Evolutionary conservation across 2,329 filamentous ascomycete species (phyloP).

Genomic region (Pseudopyricularia cyperi): DNA sequence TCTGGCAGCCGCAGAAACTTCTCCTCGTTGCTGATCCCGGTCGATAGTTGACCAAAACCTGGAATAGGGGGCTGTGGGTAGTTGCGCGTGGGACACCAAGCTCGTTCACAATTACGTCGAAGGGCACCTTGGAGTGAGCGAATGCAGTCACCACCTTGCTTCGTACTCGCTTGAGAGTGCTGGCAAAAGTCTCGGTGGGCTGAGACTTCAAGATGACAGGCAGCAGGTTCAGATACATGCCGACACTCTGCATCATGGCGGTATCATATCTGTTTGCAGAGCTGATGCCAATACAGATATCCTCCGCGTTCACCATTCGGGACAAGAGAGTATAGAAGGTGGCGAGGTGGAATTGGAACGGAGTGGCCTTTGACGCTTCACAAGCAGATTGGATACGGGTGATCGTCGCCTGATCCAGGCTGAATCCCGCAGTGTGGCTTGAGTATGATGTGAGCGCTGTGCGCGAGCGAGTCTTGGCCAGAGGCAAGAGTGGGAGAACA

Average conservation of each 20-base stretch:
- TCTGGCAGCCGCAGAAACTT: conserved; percentile 8
- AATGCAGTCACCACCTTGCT: conserved; percentile 21
- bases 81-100: conserved; percentile 25
- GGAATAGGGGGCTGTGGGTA: conserved; percentile 31
- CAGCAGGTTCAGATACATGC: conserved; percentile 24
- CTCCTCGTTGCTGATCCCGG: conserved; percentile 10
- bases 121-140: conserved; percentile 28
- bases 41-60: conserved; percentile 23
- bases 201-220: conserved; percentile 13
- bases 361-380: conserved; percentile 10
- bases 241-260: conserved; percentile 15
- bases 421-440: not conserved
- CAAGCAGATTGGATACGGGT: not conserved
- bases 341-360: conserved; percentile 20
- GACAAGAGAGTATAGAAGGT: conserved; percentile 17
- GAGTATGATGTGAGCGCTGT: not conserved
- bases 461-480: not conserved
- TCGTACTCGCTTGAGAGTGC: conserved; percentile 10
- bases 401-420: not conserved
- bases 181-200: conserved; percentile 3
- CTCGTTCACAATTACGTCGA: conserved; percentile 31
- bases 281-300: conserved; percentile 25
- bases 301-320: conserved; percentile 11
- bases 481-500: conserved; percentile 1
- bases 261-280: conserved; percentile 20